A percentile compares a stretch with the other conserved stretches of the same genome.
Evolutionary conservation across 768 basidiomycete species (phyloP).

Genomic region (Leccinum variicolor): DNA sequence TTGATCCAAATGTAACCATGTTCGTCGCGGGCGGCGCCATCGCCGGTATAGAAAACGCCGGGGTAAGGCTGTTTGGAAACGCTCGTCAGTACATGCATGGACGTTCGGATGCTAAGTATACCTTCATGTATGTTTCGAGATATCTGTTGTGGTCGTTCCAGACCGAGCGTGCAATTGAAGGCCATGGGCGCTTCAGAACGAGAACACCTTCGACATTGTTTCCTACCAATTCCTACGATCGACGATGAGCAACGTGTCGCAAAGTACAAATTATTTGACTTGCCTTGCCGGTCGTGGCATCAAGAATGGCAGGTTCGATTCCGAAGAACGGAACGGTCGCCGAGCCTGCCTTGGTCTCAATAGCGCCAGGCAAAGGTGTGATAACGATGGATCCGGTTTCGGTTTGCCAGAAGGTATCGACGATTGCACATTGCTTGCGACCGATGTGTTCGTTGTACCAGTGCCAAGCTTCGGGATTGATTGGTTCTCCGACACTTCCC

Average conservation of each 20-base stretch:
- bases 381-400: slow-evolving; percentile 96
- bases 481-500: slow-evolving; percentile 95
- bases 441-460: slow-evolving; percentile 99
- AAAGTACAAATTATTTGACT: slow-evolving; percentile 5
- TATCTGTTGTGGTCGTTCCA: slow-evolving; percentile 90
- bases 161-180: slow-evolving; percentile 90
- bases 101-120: slow-evolving; percentile 9
- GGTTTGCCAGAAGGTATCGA: slow-evolving; percentile 97
- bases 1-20: slow-evolving; percentile 99
- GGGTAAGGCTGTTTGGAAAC: slow-evolving; percentile 60
- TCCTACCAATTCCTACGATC: slow-evolving; percentile 60
- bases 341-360: slow-evolving; percentile 93
- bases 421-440: slow-evolving; percentile 81
- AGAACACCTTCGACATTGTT: slow-evolving; percentile 90
- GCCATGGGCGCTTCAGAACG: slow-evolving; percentile 86
- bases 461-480: slow-evolving; percentile 98
- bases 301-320: slow-evolving; percentile 83
- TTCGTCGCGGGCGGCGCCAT: slow-evolving; percentile 90
- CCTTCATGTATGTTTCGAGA: slow-evolving; percentile 73
- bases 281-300: slow-evolving; percentile 73
- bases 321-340: slow-evolving; percentile 99
- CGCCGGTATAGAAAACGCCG: slow-evolving; percentile 94
- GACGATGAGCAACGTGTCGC: not conserved
- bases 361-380: slow-evolving; percentile 93
- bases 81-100: slow-evolving; percentile 41